A percentile compares a stretch with the other conserved stretches of the same genome.
phyloP scores from a whole-genome alignment of 352 stramenopile genomes.

The Pythium phragmiticola region DNA sequence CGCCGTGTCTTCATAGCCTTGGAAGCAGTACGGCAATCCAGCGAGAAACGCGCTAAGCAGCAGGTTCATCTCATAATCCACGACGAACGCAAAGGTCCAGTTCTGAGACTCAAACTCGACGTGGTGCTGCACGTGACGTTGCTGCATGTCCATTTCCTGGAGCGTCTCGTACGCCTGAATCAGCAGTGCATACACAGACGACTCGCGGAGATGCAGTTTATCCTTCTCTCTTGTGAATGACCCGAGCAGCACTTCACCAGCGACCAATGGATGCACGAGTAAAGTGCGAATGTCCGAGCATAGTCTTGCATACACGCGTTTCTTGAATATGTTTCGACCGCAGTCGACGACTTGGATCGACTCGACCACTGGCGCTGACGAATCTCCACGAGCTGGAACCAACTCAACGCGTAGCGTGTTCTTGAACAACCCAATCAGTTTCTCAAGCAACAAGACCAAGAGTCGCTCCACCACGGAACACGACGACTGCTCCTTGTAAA shows the following conservation, averaged over 20 bases:
- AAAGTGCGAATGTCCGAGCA: constrained; percentile 80
- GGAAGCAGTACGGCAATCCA: constrained; percentile 57
- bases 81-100: constrained; percentile 82
- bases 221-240: constrained; percentile 38
- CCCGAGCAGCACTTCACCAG: constrained; percentile 51
- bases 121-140: constrained; percentile 59
- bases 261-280: constrained; percentile 64
- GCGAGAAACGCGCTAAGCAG: constrained; percentile 64
- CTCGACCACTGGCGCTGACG: constrained; percentile 11
- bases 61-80: constrained; percentile 83
- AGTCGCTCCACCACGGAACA: constrained; percentile 57
- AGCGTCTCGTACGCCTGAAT: constrained; percentile 62
- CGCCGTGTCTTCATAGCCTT: neutral
- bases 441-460: constrained; percentile 63
- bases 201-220: constrained; percentile 20
- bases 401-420: constrained; percentile 59
- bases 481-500: neutral
- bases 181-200: constrained; percentile 49
- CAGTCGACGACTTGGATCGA: constrained; percentile 63
- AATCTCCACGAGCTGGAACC: constrained; percentile 31
- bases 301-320: constrained; percentile 74
- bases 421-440: constrained; percentile 64
- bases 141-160: constrained; percentile 83
- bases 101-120: constrained; percentile 85
- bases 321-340: constrained; percentile 69